Base-by-base conservation (phyloP, 2,329 filamentous ascomycete genomes). In the Laburnicola sp. region DNA sequence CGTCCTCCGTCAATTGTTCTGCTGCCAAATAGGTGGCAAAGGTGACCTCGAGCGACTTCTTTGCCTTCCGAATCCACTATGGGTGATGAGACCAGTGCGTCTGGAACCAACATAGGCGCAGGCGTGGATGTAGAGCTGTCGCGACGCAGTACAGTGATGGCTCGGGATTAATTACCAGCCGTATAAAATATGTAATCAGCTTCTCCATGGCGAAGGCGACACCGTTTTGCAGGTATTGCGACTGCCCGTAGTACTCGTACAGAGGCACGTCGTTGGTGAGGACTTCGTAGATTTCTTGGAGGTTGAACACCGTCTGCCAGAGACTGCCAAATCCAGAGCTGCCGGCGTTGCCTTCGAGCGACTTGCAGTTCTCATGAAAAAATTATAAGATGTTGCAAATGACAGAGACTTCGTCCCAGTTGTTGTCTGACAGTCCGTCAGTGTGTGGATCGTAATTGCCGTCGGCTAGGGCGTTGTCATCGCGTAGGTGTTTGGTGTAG, bases 111-210 rank as follows among this genome's bases (percentile, higher is more conserved):
- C 11, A 21, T 22, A 51, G 40, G 22, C 53, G 48, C 7, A 55
- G 45, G 6, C 35, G 36, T 9, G 48, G 48, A 28, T 55, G 36
- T 21, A 56, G 48, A 25, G 41, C 37, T 11, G 48, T 55, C 22
- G 48, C 48, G 7, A 55, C 39, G 11, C n/a, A 35, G 27, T 51
- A 51, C 16, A 38, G 45, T 9, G 35, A 52, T 5, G 36, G 22
- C 3, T 34, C 16, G 6, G 32, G 48, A 1, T 50, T 2, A 6
- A 52, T 46, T 9, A 55, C 40, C 3, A 55, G 36, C 45, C 43
- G 50, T n/a, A 45, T 22, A 40, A 50, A 50, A 21, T 54, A 54
- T 21, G 39, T 48, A 30, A 39, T 54, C 23, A 49, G 48, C 45
- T 51, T 55, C 45, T 55, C 35, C 0, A 41, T 6, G 22, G 38